Base-by-base conservation (phyloP, 2,329 filamentous ascomycete genomes). In the Stagonosporopsis cucurbitacearum region DNA sequence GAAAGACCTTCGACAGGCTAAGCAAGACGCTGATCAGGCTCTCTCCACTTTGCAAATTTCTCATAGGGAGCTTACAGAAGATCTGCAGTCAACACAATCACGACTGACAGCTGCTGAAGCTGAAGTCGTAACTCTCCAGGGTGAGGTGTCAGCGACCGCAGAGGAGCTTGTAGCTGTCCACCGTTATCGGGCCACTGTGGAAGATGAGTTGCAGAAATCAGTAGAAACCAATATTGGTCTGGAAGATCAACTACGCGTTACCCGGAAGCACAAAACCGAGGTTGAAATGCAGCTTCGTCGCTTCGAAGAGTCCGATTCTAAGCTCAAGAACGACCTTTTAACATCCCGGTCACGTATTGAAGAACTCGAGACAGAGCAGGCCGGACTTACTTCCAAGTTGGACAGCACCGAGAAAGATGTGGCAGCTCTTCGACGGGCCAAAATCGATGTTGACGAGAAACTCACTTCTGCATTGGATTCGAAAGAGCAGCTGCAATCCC, bases 91-190 rank as follows among this genome's bases (percentile, higher is more conserved):
- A 3, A 61, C 62, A 9, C 56, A 43, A 25, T 62, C 61, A 7
- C 65, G 51, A 17, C 45, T 72, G 9, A 37, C 53, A 12, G 42
- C 41, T 11, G 42, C 54, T n/a, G 57, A 63, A 9, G 33, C 53
- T 6, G 58, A 67, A 37, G 46, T 58, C 8, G 42, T 46, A 3
- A 49, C 59, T 0, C 50, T 67, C 5, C 33, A 54, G 13, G 43
- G 22, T 2, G 62, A 51, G 40, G 42, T 70, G 12, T 56, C 57
- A 19, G 41, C 41, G 4, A 58, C 50, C 3, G 58, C 66, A 36
- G 57, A 69, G 22, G 65, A 67, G 45, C 60, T 70, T 6, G 41
- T 57, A 9, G 46, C 54, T 12, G 43, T 67, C 26, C 60, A 53
- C 33, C 56, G 54, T 33, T 57, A 40, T 1, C 67, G 65, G 20